A percentile compares a stretch with the other conserved stretches of the same genome.
These are phyloP conservation scores for Cordyceps tenuipes DNA, from an alignment of 2,329 filamentous ascomycete species.

Conservation along the genomic window DNA sequence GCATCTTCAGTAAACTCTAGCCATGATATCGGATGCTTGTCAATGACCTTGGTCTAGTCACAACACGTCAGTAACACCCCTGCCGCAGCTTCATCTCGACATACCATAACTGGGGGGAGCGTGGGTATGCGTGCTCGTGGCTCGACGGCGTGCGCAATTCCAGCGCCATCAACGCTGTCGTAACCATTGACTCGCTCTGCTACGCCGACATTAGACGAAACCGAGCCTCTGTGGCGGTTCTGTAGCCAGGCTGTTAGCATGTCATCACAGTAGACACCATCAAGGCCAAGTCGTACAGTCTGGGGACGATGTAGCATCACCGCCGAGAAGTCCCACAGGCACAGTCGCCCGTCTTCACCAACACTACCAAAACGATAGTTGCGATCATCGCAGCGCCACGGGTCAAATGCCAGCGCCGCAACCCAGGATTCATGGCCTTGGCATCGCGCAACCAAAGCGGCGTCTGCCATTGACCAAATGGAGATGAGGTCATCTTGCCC, in stretches of 20 bases:
- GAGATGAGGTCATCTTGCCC: slow-evolving; percentile 94
- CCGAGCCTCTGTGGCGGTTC: slow-evolving; percentile 37
- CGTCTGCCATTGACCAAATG: slow-evolving; percentile 86
- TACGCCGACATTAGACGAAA: slow-evolving; percentile 46
- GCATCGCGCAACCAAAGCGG: slow-evolving; percentile 78
- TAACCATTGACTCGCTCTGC: slow-evolving; percentile 51
- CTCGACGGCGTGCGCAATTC: slow-evolving; percentile 71
- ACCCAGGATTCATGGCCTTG: slow-evolving; percentile 97
- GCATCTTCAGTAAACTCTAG: slow-evolving; percentile 88
- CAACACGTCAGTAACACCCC: slow-evolving; percentile 10
- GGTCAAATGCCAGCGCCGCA: slow-evolving; percentile 85
- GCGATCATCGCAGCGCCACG: slow-evolving; percentile 90
- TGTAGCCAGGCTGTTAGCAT: slow-evolving; percentile 2
- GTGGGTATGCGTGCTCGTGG: slow-evolving; percentile 76
- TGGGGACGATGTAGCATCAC: slow-evolving; percentile 93
- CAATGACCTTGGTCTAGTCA: slow-evolving; percentile 67
- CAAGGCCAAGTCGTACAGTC: slow-evolving; percentile 48
- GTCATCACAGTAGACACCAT: slow-evolving; percentile 9
- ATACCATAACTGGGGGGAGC: slow-evolving; percentile 81
- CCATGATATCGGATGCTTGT: slow-evolving; percentile 82
- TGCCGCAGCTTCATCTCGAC: slow-evolving; percentile 19
- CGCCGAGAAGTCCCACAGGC: slow-evolving; percentile 96
- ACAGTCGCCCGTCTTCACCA: slow-evolving; percentile 81
- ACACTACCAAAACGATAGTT: slow-evolving; percentile 96
- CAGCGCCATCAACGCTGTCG: slow-evolving; percentile 48